A percentile compares a stretch with the other conserved stretches of the same genome.
Conservation (phyloP, 495 filamentous ascomycete species). For the Trichocladium uniseriatum region DNA sequence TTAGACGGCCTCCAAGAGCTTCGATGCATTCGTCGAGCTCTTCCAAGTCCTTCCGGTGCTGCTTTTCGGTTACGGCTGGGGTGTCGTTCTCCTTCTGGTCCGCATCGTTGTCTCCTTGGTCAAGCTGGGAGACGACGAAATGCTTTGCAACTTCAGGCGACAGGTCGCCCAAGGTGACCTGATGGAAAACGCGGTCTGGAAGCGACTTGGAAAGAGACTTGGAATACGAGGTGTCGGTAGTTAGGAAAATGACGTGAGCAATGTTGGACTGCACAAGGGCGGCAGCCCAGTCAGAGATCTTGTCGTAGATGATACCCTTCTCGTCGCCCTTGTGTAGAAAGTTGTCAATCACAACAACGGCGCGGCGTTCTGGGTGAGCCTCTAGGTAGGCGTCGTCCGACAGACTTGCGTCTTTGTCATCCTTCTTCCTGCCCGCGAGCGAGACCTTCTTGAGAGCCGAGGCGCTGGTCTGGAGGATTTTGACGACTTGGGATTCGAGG, state of each 20-base stretch:
- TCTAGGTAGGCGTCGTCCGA: constrained; percentile 85
- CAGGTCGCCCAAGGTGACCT: constrained; percentile 76
- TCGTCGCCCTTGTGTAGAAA: constrained; percentile 76
- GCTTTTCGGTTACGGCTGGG: constrained; percentile 20
- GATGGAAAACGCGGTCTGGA: constrained; percentile 83
- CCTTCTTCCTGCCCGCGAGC: constrained; percentile 55
- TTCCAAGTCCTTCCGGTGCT: constrained; percentile 36
- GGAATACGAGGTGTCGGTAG: constrained; percentile 78
- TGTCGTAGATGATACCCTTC: constrained; percentile 71
- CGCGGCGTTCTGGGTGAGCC: constrained; percentile 72
- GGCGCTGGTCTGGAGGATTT: constrained; percentile 83
- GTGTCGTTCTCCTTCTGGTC: constrained; percentile 8
- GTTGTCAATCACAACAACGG: constrained; percentile 89
- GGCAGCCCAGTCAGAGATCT: constrained; percentile 86
- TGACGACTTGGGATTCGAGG: constrained; percentile 78
- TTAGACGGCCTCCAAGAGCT: constrained; percentile 77
- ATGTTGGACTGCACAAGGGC: constrained; percentile 78
- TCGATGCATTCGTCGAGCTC: constrained; percentile 78
- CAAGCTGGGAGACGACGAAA: constrained; percentile 79
- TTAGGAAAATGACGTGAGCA: constrained; percentile 95
- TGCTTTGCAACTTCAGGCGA: constrained; percentile 76
- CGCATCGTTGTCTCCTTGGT: constrained; percentile 25
- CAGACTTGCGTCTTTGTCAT: constrained; percentile 62
- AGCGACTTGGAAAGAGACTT: constrained; percentile 82
- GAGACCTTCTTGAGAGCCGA: constrained; percentile 70